Base-by-base conservation (phyloP, 2,329 filamentous ascomycete genomes). In the Plenodomus tracheiphilus region DNA sequence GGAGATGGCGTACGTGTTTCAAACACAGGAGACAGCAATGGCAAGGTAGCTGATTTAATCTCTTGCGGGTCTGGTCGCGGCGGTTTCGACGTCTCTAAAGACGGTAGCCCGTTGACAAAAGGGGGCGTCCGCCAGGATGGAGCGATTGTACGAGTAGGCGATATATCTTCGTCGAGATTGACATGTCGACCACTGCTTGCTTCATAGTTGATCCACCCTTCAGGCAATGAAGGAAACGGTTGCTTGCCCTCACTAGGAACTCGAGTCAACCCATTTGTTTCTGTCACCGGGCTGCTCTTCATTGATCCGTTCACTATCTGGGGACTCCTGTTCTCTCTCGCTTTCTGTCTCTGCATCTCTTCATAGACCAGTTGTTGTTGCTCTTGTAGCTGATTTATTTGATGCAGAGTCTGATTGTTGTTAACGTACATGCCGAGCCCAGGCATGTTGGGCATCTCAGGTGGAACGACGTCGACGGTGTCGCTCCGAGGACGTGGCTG, bases 1-100 rank as follows among this genome's bases (percentile, higher is more conserved):
- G 88, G 87, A 1, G 88, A 89, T 2, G 87, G 86, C 0, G 85
- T 87, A n/a, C 81, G 79, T 5, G 82, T 81, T 72, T 91, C 88
- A 45, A 87, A 87, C 0, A 91, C 88, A 0, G 88, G 88, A 0
- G 88, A 91, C 2, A 92, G 77, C 18, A 79, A 54, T 4, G 77
- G 76, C 9, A 71, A 57, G 79, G 62, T 66, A 17, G 71, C 69
- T 4, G 69, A 72, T 41, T 71, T 66, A 41, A 68, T 54, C 42
- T 71, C 69, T 37, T 71, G 70, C n/a, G 69, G 64, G 18, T 66
- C 58, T 22, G 61, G 54, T 36, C 64, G 62, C 30, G 79, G 67
- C 3, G 80, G 80, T 49, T 82, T 84, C 16, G 62, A 47, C 2
- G 65, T 72, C 41, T 72, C 71, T 28, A 73, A 46, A 19, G 65